phyloP scores from a whole-genome alignment of 306 rosid species.

The Rosa chinensis region DNA sequence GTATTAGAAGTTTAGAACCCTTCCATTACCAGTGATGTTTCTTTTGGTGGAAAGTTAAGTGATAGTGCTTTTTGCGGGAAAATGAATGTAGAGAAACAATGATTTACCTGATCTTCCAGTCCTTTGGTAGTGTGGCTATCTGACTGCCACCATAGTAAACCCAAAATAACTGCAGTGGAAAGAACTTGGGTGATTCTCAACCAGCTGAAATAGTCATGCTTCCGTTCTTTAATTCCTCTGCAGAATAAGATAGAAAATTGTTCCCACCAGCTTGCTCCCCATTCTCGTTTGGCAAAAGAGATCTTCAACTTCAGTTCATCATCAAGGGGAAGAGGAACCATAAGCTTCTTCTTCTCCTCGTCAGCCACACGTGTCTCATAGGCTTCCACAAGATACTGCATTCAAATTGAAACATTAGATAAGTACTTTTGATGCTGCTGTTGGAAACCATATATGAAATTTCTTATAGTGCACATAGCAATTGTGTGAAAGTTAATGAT shows the following conservation, averaged over 20 bases:
- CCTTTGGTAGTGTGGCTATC: slow-evolving; percentile 57
- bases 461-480: neutral
- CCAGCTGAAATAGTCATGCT: slow-evolving; percentile 95
- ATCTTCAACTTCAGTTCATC: slow-evolving; percentile 64
- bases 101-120: slow-evolving; percentile 84
- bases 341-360: slow-evolving; percentile 66
- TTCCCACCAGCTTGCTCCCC: slow-evolving; percentile 92
- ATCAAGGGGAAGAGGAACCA: slow-evolving; percentile 57
- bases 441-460: neutral
- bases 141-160: slow-evolving; percentile 97
- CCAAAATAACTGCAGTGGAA: slow-evolving; percentile 89
- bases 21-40: neutral
- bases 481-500: neutral
- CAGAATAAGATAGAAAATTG: slow-evolving; percentile 71
- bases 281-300: slow-evolving; percentile 47
- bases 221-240: slow-evolving; percentile 87
- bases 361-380: slow-evolving; percentile 78
- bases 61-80: neutral
- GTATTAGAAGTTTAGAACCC: neutral
- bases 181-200: slow-evolving; percentile 93
- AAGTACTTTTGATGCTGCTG: neutral
- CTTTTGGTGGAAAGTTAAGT: neutral
- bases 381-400: slow-evolving; percentile 86
- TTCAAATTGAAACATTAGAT: slow-evolving; percentile 11
- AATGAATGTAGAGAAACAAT: slow-evolving; percentile 4